These are phyloP conservation scores for Tephrocybe sp. DNA, from an alignment of 768 basidiomycete species.

Conservation along the genomic window DNA sequence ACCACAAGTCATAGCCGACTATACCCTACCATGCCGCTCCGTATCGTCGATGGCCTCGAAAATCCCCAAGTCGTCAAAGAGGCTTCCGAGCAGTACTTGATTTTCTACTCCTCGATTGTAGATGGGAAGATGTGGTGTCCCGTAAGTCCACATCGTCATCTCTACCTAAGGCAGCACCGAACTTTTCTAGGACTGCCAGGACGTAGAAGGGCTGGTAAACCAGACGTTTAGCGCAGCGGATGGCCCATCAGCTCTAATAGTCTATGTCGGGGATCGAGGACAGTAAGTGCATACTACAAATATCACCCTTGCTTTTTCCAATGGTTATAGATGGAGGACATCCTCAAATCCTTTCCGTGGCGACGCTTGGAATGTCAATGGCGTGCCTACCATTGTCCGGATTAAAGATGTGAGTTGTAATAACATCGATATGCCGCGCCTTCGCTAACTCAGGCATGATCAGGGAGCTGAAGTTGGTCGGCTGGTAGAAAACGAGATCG, in stretches of 20 bases:
- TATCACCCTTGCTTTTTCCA: neutral
- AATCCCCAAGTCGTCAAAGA: conserved; percentile 36
- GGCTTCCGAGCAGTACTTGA: conserved; percentile 50
- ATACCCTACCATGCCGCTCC: conserved; percentile 51
- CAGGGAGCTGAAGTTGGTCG: conserved; percentile 41
- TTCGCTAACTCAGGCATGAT: conserved; percentile 4
- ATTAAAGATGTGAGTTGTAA: conserved; percentile 45
- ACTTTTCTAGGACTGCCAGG: conserved; percentile 56
- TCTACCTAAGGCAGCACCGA: neutral
- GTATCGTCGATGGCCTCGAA: conserved; percentile 33
- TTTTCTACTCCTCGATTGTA: conserved; percentile 73
- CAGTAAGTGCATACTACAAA: conserved; percentile 47
- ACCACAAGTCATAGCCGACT: too few relatives aligned
- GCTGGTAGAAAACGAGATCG: conserved; percentile 44
- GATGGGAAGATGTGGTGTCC: conserved; percentile 72
- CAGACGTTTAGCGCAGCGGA: conserved; percentile 45
- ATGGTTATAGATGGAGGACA: conserved; percentile 62
- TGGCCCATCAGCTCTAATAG: conserved; percentile 55
- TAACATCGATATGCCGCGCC: neutral
- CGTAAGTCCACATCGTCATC: conserved; percentile 36
- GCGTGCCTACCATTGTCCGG: conserved; percentile 69
- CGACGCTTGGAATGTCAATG: conserved; percentile 58
- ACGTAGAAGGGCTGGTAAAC: conserved; percentile 55
- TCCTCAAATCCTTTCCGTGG: conserved; percentile 57
- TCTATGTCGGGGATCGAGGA: conserved; percentile 66